Conservation (phyloP, 2,329 filamentous ascomycete genomes). For the Curvularia sp. region DNA sequence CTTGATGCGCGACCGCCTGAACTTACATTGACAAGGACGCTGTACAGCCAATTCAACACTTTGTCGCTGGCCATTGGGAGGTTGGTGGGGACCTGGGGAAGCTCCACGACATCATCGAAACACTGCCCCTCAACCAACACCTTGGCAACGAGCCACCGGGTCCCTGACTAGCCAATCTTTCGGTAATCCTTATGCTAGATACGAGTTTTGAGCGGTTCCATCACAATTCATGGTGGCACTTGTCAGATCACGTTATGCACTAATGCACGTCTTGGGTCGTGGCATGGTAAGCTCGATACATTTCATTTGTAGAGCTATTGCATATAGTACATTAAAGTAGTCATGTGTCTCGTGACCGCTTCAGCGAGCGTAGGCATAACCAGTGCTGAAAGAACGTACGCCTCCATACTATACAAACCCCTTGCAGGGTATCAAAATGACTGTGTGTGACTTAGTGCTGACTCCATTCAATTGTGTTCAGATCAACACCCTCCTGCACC, state of each 20-base stretch:
- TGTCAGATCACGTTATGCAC: neutral
- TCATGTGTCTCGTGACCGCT: conserved; percentile 31
- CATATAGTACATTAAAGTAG: conserved; percentile 26
- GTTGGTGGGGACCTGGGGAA: conserved; percentile 9
- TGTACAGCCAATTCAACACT: conserved; percentile 94
- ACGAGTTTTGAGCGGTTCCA: neutral
- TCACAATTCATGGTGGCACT: neutral
- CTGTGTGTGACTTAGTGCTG: conserved; percentile 71
- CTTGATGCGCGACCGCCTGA: neutral
- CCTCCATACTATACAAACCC: conserved; percentile 35
- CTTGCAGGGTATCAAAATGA: conserved; percentile 23
- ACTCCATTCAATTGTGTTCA: conserved; percentile 98
- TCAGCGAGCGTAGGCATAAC: conserved; percentile 34
- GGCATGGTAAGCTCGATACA: conserved; percentile 4
- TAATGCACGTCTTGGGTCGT: neutral
- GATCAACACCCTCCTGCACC: conserved; percentile 93
- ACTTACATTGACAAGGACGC: conserved; percentile 69
- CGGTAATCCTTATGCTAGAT: neutral
- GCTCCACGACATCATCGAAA: conserved; percentile 9
- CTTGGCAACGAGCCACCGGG: conserved; percentile 27
- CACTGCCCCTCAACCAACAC: conserved; percentile 20
- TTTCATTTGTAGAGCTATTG: conserved; percentile 16
- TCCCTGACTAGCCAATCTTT: neutral
- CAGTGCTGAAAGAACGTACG: conserved; percentile 15
- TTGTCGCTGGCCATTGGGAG: conserved; percentile 77